Evolutionary conservation across 371 early-diverging fungal species (phyloP).

Genomic region (Rhizopus arrhizus): DNA sequence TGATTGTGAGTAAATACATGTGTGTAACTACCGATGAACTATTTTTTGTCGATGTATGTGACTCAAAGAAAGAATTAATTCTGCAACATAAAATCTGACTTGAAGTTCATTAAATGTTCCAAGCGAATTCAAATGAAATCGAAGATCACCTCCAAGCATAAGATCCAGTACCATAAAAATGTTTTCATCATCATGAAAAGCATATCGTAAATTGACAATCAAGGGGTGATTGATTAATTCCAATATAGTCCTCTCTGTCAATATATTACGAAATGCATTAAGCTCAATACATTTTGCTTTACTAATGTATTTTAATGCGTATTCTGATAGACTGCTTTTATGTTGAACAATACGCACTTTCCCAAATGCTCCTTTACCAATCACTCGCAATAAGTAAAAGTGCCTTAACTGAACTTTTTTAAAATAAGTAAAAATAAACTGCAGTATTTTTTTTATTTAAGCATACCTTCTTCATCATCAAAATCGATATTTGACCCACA

Average conservation of each 20-base stretch:
- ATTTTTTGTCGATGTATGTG: slow-evolving; percentile 68
- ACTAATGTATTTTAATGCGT: slow-evolving; percentile 63
- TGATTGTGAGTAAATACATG: not conserved
- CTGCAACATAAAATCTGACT: slow-evolving; percentile 77
- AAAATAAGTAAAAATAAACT: not conserved
- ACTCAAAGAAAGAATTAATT: slow-evolving; percentile 67
- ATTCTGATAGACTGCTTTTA: slow-evolving; percentile 55
- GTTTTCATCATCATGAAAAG: slow-evolving; percentile 80
- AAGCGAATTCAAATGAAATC: slow-evolving; percentile 70
- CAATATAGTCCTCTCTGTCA: slow-evolving; percentile 56
- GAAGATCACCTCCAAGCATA: slow-evolving; percentile 87
- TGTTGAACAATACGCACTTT: slow-evolving; percentile 89
- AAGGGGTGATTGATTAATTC: slow-evolving; percentile 53
- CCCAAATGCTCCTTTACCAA: slow-evolving; percentile 78
- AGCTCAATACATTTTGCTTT: slow-evolving; percentile 58
- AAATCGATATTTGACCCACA: not conserved
- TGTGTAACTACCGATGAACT: slow-evolving; percentile 56
- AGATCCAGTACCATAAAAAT: slow-evolving; percentile 80
- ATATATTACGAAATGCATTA: slow-evolving; percentile 58
- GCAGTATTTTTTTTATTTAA: not conserved
- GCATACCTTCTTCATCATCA: not conserved
- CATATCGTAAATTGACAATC: slow-evolving; percentile 72
- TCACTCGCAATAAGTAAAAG: slow-evolving; percentile 62
- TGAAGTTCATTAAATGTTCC: slow-evolving; percentile 69
- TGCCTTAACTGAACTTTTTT: slow-evolving; percentile 55